Evolutionary conservation across 1,139 yeast species (phyloP), one percentile per base, ranked within the genome.

Genomic region (Spencermartinsiella ligniputridi): DNA sequence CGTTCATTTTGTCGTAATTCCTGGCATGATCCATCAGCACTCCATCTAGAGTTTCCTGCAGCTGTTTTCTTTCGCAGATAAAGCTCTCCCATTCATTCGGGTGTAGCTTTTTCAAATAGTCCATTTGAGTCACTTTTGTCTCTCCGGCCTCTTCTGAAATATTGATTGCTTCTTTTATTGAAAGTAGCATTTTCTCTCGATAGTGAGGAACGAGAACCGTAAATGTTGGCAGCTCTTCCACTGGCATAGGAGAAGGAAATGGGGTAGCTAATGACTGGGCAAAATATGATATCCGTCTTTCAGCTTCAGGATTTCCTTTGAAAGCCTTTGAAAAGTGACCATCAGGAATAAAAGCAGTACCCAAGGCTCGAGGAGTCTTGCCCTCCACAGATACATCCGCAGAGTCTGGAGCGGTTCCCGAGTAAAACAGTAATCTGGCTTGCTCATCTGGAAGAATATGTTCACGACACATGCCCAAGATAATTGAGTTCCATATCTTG

Each of bases 121-220:
- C 96, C 25, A 87, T 66, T 12, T 85, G 66, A 0, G 95, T 77
- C 2, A 86, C 70, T 53, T 79, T 81, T 1, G 88, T 76, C n/a
- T n/a, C n/a, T 40, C 73, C 71, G 2, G 67, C 63, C 37, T 77
- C 78, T 42, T 75, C 73, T 24, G 32, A 15, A 49, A 80, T 90
- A 44, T 73, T 78, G 38, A 86, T 81, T 1, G 85, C 75, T 55
- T 88, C 96, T 46, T 71, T 75, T 43, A 87, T 63, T 2, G 78
- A 70, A 9, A 86, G 61, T 3, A 85, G 61, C 20, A 88, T 83
- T 58, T 81, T 85, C 57, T 88, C 96, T 0, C 82, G 72, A 57
- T 82, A 88, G 60, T 88, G 96, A 0, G 96, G 96, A n/a, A 87
- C 70, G 39, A 88, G 64, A 0, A 88, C 96, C 0, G 96, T 83